These are phyloP conservation scores for Scortechinia acanthostroma DNA, from an alignment of 2,329 filamentous ascomycete genomes.

Conservation along the genomic window DNA sequence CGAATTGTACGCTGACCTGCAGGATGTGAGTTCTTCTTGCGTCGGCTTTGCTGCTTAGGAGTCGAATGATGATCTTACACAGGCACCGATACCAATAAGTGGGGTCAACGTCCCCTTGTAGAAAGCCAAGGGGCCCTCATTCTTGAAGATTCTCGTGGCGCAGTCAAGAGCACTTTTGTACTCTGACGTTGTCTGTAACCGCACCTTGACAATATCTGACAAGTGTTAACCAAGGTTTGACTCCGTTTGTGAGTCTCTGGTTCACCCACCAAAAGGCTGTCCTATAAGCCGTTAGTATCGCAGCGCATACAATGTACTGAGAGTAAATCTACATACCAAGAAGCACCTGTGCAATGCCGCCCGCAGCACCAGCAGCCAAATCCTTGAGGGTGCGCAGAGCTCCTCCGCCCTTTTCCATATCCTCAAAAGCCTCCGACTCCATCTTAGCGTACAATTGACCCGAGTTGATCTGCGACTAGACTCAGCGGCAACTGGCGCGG, in stretches of 20 bases:
- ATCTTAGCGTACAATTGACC: not conserved
- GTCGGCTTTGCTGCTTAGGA: not conserved
- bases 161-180: slow-evolving; percentile 51
- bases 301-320: not conserved
- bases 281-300: slow-evolving; percentile 30
- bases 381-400: slow-evolving; percentile 42
- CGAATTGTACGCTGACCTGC: slow-evolving; percentile 59
- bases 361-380: slow-evolving; percentile 52
- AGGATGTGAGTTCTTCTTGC: not conserved
- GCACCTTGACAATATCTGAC: slow-evolving; percentile 59
- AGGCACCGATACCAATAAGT: slow-evolving; percentile 59
- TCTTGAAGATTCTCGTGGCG: slow-evolving; percentile 51
- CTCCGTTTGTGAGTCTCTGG: not conserved
- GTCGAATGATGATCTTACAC: slow-evolving; percentile 28
- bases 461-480: no score
- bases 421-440: slow-evolving; percentile 1
- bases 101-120: slow-evolving; percentile 64
- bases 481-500: not conserved
- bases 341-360: slow-evolving; percentile 58
- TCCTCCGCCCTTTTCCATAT: slow-evolving; percentile 18
- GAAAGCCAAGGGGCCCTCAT: slow-evolving; percentile 56
- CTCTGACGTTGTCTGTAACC: slow-evolving; percentile 52
- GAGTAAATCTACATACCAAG: slow-evolving; percentile 40
- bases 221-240: slow-evolving; percentile 2
- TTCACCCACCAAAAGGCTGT: slow-evolving; percentile 52